Base-by-base conservation (phyloP, 106 monocot genomes). In the Hemerocallis citrina region DNA sequence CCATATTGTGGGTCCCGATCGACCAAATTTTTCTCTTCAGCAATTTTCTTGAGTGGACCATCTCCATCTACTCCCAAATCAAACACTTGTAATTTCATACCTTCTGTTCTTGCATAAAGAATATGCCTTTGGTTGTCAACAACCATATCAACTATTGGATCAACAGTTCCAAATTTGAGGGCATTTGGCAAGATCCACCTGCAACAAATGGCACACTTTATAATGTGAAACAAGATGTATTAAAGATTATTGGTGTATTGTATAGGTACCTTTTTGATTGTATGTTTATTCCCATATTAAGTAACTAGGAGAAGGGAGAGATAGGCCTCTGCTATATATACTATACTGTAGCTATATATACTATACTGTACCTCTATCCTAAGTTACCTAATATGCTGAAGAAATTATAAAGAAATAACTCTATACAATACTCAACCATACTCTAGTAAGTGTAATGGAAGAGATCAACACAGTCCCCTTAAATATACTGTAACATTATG, bases 121-220 rank as follows among this genome's bases (percentile, higher is more conserved):
- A 79, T 79, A 63, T 98, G 74, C n/a, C 91, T 84, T 70, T 98
- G 92, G 48, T 92, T 73, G 60, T 98, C 98, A 28, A 88, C 63
- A 55, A 82, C 82, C 98, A 98, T 98, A 43, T 85, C 88, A 52
- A 88, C 69, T 61, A 92, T 75, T 29, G 92, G 82, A 73, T 96
- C 91, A 25, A 88, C 75, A 21, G 92, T 59, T 67, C 85, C 88
- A 82, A 98, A 98, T 69, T 82, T 88, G 46, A 92, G 76, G 32
- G 81, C 86, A 82, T 79, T 88, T 66, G 92, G 92, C 57, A 92
- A 62, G 34, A 92, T 69, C 92, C 91, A 92, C 66, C 88, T 82
- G 57, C 70, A 75, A 29, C 55, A 34, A 25, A 64, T 55, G 35
- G 29, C 51, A 4, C n/a, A n/a, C n/a, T n/a, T n/a, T n/a, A n/a